These are phyloP conservation scores for Auxenochlorella pyrenoidosa DNA, from an alignment of 139 green algal genomes.

Conservation along the genomic window DNA sequence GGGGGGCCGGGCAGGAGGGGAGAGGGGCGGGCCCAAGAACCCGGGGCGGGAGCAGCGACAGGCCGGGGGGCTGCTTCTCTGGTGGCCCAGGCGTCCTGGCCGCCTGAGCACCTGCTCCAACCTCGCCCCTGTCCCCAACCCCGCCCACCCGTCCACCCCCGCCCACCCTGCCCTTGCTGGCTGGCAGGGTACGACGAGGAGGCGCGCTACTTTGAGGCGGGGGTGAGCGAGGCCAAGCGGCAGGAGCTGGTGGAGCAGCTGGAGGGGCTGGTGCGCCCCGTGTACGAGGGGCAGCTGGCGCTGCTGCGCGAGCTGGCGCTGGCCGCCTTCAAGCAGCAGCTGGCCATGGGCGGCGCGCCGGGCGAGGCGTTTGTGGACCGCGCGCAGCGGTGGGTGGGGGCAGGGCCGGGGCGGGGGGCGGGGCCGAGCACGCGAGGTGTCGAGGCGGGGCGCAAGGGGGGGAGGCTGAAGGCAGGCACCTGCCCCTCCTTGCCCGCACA, in stretches of 20 bases:
- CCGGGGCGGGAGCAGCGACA: too few species aligned
- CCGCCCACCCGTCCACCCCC: neutral
- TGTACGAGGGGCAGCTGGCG: constrained; percentile 67
- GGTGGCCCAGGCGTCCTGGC: too few species aligned
- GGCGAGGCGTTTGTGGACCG: constrained; percentile 36
- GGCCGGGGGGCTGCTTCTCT: too few species aligned
- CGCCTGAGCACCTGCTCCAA: too few species aligned
- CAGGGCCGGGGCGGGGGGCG: neutral
- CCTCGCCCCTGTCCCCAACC: neutral
- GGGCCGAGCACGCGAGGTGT: neutral
- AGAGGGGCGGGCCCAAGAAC: neutral
- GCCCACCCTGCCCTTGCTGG: too few species aligned
- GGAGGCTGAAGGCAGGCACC: neutral
- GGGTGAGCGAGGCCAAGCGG: constrained; percentile 71
- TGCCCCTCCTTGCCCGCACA: neutral
- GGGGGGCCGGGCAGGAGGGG: neutral
- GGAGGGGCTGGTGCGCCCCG: constrained; percentile 47
- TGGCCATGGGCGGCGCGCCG: constrained; percentile 23
- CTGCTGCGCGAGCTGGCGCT: constrained; percentile 53
- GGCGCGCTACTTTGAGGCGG: constrained; percentile 87
- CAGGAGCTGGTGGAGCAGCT: constrained; percentile 71
- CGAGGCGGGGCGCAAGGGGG: neutral
- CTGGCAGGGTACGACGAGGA: constrained; percentile 91
- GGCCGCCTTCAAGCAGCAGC: constrained; percentile 48
- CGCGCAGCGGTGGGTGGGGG: constrained; percentile 1